Conservation (phyloP, 2,329 filamentous ascomycete genomes). For the Reticulascus tulasneorum region DNA sequence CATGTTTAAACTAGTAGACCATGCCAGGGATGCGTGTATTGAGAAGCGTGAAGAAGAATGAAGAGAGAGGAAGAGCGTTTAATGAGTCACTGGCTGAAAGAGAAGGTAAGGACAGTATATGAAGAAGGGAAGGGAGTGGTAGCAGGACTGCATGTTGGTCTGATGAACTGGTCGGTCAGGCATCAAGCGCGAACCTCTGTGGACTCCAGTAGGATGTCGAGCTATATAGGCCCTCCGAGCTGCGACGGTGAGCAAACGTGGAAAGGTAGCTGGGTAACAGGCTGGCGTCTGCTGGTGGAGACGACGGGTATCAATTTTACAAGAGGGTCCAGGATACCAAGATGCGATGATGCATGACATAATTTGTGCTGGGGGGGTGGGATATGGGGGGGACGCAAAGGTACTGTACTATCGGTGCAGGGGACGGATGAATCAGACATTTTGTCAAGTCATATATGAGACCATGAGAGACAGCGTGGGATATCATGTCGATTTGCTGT, state of each 20-base stretch:
- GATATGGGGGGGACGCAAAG: conserved; percentile 8
- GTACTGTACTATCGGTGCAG: conserved; percentile 12
- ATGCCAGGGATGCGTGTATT: neutral
- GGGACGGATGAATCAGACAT: conserved; percentile 15
- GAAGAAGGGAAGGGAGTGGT: conserved; percentile 7
- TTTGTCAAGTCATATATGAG: conserved; percentile 12
- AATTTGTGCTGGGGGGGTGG: conserved; percentile 29
- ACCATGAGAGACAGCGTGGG: neutral
- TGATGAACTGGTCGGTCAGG: conserved; percentile 11
- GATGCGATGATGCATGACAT: conserved; percentile 40
- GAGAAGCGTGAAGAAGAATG: neutral
- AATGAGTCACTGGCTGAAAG: conserved; percentile 1
- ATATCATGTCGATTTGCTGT: conserved; percentile 4
- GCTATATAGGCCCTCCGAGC: conserved; percentile 13
- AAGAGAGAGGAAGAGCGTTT: conserved; percentile 6
- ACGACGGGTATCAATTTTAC: conserved; percentile 25
- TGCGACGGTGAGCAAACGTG: conserved; percentile 12
- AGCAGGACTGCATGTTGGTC: conserved; percentile 11
- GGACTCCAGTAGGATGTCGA: conserved; percentile 6
- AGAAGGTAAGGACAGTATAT: conserved; percentile 12
- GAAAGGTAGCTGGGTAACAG: conserved; percentile 9
- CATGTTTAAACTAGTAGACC: conserved; percentile 20
- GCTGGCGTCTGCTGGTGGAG: conserved; percentile 13
- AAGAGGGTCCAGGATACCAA: conserved; percentile 30
- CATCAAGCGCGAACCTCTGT: conserved; percentile 14